A percentile compares a stretch with the other conserved stretches of the same genome.
Evolutionary conservation across 106 monocot genomes (phyloP).

Genomic region (Dendrobium huoshanense): DNA sequence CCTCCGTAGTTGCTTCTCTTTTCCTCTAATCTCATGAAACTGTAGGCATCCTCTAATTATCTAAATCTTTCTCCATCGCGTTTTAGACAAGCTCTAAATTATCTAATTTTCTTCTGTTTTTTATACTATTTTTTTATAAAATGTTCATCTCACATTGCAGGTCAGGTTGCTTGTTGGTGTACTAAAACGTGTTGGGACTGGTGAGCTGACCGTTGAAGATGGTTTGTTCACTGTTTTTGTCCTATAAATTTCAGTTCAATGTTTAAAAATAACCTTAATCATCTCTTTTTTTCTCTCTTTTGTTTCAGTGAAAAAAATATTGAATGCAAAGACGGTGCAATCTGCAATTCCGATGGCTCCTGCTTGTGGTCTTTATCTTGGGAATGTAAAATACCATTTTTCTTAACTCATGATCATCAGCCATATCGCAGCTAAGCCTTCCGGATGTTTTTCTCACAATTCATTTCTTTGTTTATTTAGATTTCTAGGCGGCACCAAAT

Average conservation of each 20-base stretch:
- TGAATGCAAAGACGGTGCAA: constrained; percentile 65
- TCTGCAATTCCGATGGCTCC: constrained; percentile 88
- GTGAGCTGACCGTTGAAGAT: constrained; percentile 45
- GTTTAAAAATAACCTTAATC: background rate
- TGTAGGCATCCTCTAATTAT: too few relatives aligned
- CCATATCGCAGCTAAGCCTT: too few relatives aligned
- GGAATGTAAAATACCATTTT: constrained; percentile 65
- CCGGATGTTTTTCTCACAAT: too few relatives aligned
- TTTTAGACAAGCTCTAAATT: too few relatives aligned
- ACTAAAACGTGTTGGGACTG: constrained; percentile 82
- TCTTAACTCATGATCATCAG: constrained; percentile 12
- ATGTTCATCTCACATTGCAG: constrained; percentile 23
- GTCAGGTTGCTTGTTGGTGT: constrained; percentile 91
- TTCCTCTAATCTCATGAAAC: too few relatives aligned
- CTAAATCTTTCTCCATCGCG: too few relatives aligned
- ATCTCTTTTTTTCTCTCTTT: background rate
- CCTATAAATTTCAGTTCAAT: background rate
- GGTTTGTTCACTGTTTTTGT: constrained; percentile 23
- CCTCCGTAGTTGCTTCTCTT: too few relatives aligned
- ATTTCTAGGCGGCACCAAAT: too few relatives aligned
- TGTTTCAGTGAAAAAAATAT: constrained; percentile 71
- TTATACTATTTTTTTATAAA: too few relatives aligned
- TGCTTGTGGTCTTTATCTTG: constrained; percentile 86
- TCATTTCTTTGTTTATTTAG: too few relatives aligned
- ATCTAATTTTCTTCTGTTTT: too few relatives aligned